Conservation (phyloP, 2,329 filamentous ascomycete species). For the Knufia fluminis region DNA sequence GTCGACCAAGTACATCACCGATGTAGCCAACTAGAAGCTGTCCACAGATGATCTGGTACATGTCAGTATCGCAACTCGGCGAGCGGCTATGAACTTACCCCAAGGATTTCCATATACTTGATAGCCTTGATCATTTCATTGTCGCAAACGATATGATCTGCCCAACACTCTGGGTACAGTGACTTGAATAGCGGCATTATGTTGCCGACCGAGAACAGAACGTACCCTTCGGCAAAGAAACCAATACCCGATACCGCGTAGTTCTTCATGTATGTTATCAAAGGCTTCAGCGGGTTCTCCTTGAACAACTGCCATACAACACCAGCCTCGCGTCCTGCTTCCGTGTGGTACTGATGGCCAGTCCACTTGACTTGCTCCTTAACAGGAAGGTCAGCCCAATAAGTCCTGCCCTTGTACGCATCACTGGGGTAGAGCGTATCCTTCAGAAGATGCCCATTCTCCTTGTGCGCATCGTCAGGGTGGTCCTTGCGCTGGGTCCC, state of each 20-base stretch:
- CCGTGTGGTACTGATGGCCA: neutral
- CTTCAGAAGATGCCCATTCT: no score
- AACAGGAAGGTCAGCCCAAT: no score
- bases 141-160: neutral
- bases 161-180: neutral
- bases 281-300: neutral
- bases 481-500: no score
- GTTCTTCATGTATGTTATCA: neutral
- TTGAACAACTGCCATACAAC: neutral
- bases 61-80: no score
- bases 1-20: neutral
- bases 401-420: no score
- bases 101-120: neutral
- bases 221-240: conserved; percentile 1
- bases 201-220: conserved; percentile 1
- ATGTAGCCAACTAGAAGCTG: neutral
- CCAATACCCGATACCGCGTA: neutral
- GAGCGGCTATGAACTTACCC: neutral
- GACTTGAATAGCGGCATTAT: conserved; percentile 1
- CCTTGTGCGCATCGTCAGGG: no score
- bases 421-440: no score
- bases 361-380: no score
- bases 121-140: neutral
- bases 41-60: neutral
- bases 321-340: neutral